Conservation (phyloP, 441 rosid species). For the Mallotus japonicus region DNA sequence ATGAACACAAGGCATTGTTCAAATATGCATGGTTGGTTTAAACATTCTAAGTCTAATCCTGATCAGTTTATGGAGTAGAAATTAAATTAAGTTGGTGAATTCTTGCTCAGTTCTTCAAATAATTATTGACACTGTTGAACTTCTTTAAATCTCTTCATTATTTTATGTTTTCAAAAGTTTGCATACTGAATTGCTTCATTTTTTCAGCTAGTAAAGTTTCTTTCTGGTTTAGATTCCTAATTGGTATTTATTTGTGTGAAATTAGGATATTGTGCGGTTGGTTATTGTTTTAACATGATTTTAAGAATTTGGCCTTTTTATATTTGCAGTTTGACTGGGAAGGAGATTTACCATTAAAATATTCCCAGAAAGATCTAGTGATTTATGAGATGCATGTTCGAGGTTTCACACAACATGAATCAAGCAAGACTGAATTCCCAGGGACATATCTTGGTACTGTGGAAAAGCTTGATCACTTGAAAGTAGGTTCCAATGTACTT, state of each 20-base stretch:
- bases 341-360: conserved; percentile 81
- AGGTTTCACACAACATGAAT: conserved; percentile 85
- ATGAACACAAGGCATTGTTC: neutral
- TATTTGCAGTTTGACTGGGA: conserved; percentile 92
- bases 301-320: conserved; percentile 17
- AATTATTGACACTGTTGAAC: neutral
- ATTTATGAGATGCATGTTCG: conserved; percentile 94
- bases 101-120: neutral
- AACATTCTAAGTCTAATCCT: neutral
- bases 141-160: neutral
- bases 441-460: conserved; percentile 80
- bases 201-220: neutral
- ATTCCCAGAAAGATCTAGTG: conserved; percentile 67
- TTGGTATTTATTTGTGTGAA: neutral
- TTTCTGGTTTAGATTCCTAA: neutral
- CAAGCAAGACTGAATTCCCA: conserved; percentile 67
- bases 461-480: conserved; percentile 92
- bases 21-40: neutral
- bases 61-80: neutral
- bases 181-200: neutral
- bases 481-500: conserved; percentile 43
- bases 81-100: neutral
- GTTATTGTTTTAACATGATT: conserved; percentile 12
- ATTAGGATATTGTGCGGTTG: neutral
- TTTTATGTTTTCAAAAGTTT: neutral